Evolutionary conservation across 352 stramenopile species (phyloP).

Genomic region (Phytophthora tubulina): DNA sequence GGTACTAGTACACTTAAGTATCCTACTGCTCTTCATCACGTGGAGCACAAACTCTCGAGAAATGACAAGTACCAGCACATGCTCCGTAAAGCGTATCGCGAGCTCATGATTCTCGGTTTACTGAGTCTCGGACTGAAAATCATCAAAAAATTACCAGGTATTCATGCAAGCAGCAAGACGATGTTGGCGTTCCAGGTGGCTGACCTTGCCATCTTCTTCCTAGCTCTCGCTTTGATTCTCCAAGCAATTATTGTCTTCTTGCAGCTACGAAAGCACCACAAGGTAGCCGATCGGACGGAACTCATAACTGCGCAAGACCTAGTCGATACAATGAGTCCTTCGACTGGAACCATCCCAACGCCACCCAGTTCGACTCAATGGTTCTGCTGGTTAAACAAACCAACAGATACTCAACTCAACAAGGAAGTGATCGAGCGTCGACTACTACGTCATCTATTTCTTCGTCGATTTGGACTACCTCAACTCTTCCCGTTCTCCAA

Average conservation of each 20-base stretch:
- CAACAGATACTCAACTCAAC: neutral
- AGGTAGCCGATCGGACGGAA: constrained; percentile 47
- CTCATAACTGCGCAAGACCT: constrained; percentile 59
- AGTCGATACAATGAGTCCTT: constrained; percentile 34
- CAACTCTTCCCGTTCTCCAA: constrained; percentile 79
- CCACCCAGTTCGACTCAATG: neutral
- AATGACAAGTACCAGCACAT: constrained; percentile 80
- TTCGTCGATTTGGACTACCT: constrained; percentile 52
- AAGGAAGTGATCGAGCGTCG: constrained; percentile 43
- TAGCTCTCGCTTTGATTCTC: constrained; percentile 62
- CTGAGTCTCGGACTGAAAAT: constrained; percentile 68
- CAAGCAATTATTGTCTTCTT: constrained; percentile 61
- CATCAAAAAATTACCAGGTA: constrained; percentile 45
- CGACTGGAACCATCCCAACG: constrained; percentile 5
- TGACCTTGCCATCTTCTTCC: constrained; percentile 66
- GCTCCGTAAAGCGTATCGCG: constrained; percentile 67
- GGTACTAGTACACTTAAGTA: constrained; percentile 56
- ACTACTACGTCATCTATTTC: constrained; percentile 58
- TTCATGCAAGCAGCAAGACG: constrained; percentile 39
- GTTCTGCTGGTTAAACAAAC: neutral
- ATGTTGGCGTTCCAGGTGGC: constrained; percentile 65
- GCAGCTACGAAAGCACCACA: constrained; percentile 50
- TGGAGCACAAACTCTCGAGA: constrained; percentile 57
- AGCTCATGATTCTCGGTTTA: constrained; percentile 71
- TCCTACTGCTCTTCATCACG: constrained; percentile 55